These are phyloP conservation scores for Rhynchospora pubera DNA, from an alignment of 176 grass and related monocot genomes.

Conservation along the genomic window DNA sequence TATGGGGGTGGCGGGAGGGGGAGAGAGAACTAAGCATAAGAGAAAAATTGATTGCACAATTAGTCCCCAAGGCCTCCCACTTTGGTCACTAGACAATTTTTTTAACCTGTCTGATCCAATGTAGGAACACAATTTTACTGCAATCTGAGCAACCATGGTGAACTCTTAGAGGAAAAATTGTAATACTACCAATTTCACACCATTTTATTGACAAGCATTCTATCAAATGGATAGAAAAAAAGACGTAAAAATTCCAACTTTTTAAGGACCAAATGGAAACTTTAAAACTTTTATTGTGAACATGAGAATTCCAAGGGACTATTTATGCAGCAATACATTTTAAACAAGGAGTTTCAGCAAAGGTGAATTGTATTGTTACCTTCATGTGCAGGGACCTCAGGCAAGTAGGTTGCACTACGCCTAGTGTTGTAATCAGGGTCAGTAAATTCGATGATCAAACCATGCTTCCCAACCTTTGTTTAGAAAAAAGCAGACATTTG, in stretches of 20 bases:
- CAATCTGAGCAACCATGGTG: background rate
- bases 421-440: constrained; percentile 74
- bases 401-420: constrained; percentile 84
- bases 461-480: constrained; percentile 85
- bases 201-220: background rate
- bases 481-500: constrained; percentile 6
- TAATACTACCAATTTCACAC: background rate
- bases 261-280: background rate
- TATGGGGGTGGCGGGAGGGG: too few relatives aligned
- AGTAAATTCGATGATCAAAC: constrained; percentile 94
- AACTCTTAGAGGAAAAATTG: background rate
- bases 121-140: background rate
- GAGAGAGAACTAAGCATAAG: too few relatives aligned
- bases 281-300: background rate
- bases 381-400: constrained; percentile 96
- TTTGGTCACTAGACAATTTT: background rate
- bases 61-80: background rate
- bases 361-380: constrained; percentile 30
- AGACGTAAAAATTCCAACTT: background rate
- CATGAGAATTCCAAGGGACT: background rate
- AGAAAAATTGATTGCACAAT: background rate
- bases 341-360: constrained; percentile 7
- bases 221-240: background rate
- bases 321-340: background rate
- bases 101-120: background rate